These are phyloP conservation scores for Coemansia asiatica DNA, from an alignment of 192 early-diverging fungal genomes.

Conservation along the genomic window DNA sequence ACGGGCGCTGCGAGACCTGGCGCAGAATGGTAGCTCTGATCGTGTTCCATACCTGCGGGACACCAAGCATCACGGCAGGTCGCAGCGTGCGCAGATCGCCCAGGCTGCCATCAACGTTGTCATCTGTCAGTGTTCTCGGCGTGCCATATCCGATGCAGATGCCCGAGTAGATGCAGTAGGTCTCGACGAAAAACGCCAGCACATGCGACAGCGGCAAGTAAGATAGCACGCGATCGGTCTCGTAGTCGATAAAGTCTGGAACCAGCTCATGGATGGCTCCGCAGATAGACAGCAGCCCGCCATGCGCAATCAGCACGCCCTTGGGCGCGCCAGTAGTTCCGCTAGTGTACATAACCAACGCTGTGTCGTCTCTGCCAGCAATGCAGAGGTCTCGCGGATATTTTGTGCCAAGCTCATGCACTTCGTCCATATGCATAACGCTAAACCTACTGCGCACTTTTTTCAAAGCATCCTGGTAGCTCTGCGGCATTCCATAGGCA, in stretches of 20 bases:
- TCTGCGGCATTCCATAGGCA: conserved; percentile 29
- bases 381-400: conserved; percentile 61
- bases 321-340: conserved; percentile 93
- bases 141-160: conserved; percentile 67
- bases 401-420: conserved; percentile 65
- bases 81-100: conserved; percentile 75
- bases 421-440: conserved; percentile 64
- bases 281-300: conserved; percentile 73
- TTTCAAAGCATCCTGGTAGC: conserved; percentile 56
- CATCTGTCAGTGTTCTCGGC: conserved; percentile 72
- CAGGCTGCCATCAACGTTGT: conserved; percentile 64
- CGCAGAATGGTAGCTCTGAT: conserved; percentile 82
- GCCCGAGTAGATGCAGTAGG: conserved; percentile 66
- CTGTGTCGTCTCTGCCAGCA: conserved; percentile 71
- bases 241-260: conserved; percentile 43
- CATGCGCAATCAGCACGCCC: conserved; percentile 84
- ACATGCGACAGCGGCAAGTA: conserved; percentile 91
- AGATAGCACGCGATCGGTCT: conserved; percentile 65
- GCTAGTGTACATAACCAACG: conserved; percentile 89
- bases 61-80: conserved; percentile 79
- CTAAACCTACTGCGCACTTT: conserved; percentile 41
- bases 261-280: conserved; percentile 55
- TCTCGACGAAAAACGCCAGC: conserved; percentile 83
- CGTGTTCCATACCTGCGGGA: conserved; percentile 83
- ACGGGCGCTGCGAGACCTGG: conserved; percentile 59